Evolutionary conservation across 2,329 filamentous ascomycete species (phyloP), one percentile per base, ranked within the genome.

Genomic region (Exserohilum rostratum): DNA sequence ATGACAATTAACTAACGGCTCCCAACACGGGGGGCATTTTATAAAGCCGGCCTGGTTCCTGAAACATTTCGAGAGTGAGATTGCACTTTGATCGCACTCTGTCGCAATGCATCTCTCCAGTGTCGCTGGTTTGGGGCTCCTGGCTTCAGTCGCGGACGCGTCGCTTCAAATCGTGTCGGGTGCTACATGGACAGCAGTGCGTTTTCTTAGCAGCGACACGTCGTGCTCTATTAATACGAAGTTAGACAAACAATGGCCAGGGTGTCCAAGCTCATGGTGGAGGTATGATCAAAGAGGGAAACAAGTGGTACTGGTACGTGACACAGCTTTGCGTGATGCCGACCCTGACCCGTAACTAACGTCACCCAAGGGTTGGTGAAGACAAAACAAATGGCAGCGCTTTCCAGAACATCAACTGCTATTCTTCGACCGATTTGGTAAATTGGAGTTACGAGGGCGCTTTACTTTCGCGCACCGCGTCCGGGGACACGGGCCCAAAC

Each of bases 331-430:
- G 9, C 17, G 20, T 12, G 2, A 7, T 12, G 6, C 27, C 22
- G 18, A 17, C 22, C 5, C 22, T 6, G 7, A 10, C 1, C 10
- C 18, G 3, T 13, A 5, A 20, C 37, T 55, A 27, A 55, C 25
- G 25, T 22, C 15, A 18, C 13, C 2, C 7, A 27, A 81, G 86
- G 75, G 83, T 89, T 30, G 88, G 88, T 13, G 87, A 90, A 69
- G 87, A 90, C 74, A 89, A 90, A 40, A 83, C 84, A 1, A 75
- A 82, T n/a, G 85, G 86, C 20, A 80, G 77, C 1, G 73, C 78
- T 0, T 90, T 89, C 70, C 82, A 85, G 54, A 85, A 85, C 46
- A 77, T 90, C 61, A 89, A 88, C 69, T 90, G 87, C 73, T 90
- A 89, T 70, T 84, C 83, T 0, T 87, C 84, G 12, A 78, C 77